Evolutionary conservation across 1,139 yeast species (phyloP).

Genomic region (Ogataea hybrid): DNA sequence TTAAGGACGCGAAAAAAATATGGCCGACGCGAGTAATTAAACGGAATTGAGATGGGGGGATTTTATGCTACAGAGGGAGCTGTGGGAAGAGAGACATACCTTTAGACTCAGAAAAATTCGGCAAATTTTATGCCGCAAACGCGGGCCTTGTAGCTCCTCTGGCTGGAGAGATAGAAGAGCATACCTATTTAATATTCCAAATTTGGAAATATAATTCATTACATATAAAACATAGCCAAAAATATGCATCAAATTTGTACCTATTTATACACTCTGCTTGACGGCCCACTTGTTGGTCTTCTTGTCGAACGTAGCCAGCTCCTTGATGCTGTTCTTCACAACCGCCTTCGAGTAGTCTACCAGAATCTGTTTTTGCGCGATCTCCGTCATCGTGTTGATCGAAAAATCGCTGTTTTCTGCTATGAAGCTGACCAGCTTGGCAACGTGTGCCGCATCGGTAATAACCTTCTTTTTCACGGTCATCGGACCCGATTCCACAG

Average conservation of each 20-base stretch:
- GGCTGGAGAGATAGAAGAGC: no score
- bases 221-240: no score
- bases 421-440: slow-evolving; percentile 48
- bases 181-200: no score
- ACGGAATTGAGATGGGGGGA: no score
- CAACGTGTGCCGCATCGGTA: slow-evolving; percentile 44
- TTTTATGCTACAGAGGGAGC: no score
- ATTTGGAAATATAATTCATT: no score
- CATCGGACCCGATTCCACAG: slow-evolving; percentile 13
- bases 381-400: slow-evolving; percentile 70
- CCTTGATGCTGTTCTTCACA: slow-evolving; percentile 56
- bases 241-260: slow-evolving; percentile 28
- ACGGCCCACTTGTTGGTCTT: slow-evolving; percentile 26
- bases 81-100: no score
- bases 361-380: slow-evolving; percentile 62
- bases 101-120: no score
- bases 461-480: slow-evolving; percentile 46
- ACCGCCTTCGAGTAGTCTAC: slow-evolving; percentile 61
- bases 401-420: slow-evolving; percentile 62
- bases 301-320: slow-evolving; percentile 35
- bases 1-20: no score
- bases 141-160: no score
- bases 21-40: no score
- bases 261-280: slow-evolving; percentile 7
- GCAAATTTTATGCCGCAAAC: no score